These are phyloP conservation scores for Pseudogymnoascus sp. DNA, from an alignment of 2,329 filamentous ascomycete species.

Conservation along the genomic window DNA sequence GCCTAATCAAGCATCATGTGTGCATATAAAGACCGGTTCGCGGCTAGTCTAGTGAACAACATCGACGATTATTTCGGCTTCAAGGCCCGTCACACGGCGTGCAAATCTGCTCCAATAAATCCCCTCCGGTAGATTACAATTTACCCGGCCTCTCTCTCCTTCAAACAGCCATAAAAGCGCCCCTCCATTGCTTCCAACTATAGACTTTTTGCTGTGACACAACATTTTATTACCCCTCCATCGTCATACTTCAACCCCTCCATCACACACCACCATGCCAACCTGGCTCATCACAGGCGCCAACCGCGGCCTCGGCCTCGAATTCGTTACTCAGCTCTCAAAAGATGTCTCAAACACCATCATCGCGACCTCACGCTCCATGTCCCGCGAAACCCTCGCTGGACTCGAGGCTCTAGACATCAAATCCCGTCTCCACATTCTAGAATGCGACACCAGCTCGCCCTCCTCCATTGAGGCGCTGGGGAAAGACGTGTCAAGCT, in stretches of 20 bases:
- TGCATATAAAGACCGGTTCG: background rate
- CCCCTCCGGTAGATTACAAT: background rate
- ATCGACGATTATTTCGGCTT: background rate
- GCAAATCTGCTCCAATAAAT: background rate
- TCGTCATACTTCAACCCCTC: background rate
- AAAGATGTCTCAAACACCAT: conserved; percentile 29
- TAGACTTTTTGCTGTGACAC: background rate
- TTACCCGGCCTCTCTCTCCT: background rate
- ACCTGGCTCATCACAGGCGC: conserved; percentile 21
- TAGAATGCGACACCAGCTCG: conserved; percentile 35
- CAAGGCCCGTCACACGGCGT: background rate
- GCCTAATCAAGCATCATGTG: background rate
- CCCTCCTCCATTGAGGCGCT: conserved; percentile 31
- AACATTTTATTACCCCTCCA: background rate
- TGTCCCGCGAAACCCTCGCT: conserved; percentile 19
- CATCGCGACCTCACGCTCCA: conserved; percentile 34
- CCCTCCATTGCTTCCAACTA: background rate
- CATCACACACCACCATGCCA: background rate
- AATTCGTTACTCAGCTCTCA: conserved; percentile 22
- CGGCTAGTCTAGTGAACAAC: background rate
- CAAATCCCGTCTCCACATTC: conserved; percentile 29
- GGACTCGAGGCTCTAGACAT: conserved; percentile 25
- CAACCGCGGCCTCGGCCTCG: conserved; percentile 20
- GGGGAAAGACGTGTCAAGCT: conserved; percentile 26
- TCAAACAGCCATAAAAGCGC: background rate